Evolutionary conservation across 371 early-diverging fungal species (phyloP).

Genomic region (Umbelopsis sp.): DNA sequence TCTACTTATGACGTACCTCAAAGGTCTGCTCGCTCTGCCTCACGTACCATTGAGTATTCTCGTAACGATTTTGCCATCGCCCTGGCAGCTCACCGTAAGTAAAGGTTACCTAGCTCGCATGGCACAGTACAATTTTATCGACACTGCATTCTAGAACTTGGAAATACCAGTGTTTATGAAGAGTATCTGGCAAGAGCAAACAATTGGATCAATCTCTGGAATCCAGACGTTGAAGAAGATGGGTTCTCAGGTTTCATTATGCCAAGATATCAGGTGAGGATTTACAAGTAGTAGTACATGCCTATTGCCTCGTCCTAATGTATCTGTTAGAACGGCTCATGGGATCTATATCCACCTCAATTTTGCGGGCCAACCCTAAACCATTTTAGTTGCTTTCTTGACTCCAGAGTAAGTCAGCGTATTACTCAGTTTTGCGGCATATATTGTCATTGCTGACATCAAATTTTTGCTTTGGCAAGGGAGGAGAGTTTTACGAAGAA

Average conservation of each 20-base stretch:
- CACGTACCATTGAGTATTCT: constrained; percentile 20
- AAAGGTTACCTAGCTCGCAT: too few species aligned
- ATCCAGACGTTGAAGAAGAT: constrained; percentile 4
- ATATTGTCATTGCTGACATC: too few species aligned
- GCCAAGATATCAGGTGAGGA: constrained; percentile 2
- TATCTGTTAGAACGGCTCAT: neutral
- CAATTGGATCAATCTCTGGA: constrained; percentile 22
- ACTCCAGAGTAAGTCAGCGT: neutral
- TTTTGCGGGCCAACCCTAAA: constrained; percentile 8
- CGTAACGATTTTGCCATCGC: constrained; percentile 21
- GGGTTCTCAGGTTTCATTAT: constrained; percentile 20
- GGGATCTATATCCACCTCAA: constrained; percentile 8
- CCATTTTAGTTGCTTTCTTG: constrained; percentile 10
- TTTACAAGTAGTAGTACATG: too few species aligned
- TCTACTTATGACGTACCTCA: neutral
- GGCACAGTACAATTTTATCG: neutral
- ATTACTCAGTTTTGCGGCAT: too few species aligned
- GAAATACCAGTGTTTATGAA: neutral
- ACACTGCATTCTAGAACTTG: neutral
- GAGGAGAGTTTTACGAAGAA: constrained; percentile 21
- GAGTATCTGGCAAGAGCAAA: constrained; percentile 14
- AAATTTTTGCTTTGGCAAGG: neutral
- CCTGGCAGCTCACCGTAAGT: constrained; percentile 12
- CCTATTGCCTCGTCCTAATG: neutral
- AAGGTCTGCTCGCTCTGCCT: neutral